Evolutionary conservation across 2,329 filamentous ascomycete genomes (phyloP).

Genomic region (Fusarium caatingaense): DNA sequence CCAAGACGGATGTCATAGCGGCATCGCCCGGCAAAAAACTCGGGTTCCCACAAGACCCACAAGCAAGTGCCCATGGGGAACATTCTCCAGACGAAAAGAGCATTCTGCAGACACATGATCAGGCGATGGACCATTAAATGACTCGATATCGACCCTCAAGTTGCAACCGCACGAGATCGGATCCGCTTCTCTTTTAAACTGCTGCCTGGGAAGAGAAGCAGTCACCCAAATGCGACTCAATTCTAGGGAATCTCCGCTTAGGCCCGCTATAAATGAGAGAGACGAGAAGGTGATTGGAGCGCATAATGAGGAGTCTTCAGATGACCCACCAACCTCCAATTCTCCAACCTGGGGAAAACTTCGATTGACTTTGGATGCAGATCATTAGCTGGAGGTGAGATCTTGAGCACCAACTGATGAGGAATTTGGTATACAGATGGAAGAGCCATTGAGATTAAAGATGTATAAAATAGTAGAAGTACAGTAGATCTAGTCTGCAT

Average conservation of each 20-base stretch:
- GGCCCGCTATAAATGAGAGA: neutral
- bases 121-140: constrained; percentile 3
- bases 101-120: neutral
- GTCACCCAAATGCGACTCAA: neutral
- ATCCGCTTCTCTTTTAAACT: constrained; percentile 24
- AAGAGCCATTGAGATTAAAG: rapidly evolving
- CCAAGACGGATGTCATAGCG: neutral
- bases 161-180: neutral
- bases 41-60: neutral
- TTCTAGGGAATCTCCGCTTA: neutral
- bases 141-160: neutral
- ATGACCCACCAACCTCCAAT: constrained; percentile 3
- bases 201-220: constrained; percentile 23
- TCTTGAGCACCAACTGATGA: neutral
- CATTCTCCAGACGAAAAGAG: neutral
- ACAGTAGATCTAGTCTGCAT: no score
- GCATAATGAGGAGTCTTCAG: constrained; percentile 17
- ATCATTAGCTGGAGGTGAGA: neutral
- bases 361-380: neutral
- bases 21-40: neutral
- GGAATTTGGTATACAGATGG: no score
- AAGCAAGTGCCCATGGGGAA: neutral
- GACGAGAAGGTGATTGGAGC: neutral
- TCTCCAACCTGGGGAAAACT: neutral
- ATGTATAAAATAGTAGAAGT: no score